phyloP scores from a whole-genome alignment of 176 grass and related monocot genomes.

The sorghum (Sorghum bicolor) region Sorghum_bicolor_NCBIv3 NC_012870.2:77531001-77531500 shows the following conservation, averaged over 20 bases:
- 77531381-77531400: background rate
- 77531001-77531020: background rate
- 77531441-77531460: background rate
- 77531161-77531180: background rate
- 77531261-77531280: constrained; percentile 69
- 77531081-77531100: constrained; percentile 82
- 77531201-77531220: background rate
- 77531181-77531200: background rate
- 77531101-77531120: constrained; percentile 94
- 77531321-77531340: background rate
- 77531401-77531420: background rate
- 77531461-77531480: background rate
- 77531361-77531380: background rate
- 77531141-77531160: background rate
- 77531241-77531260: constrained; percentile 49
- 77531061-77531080: constrained; percentile 98
- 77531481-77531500: background rate
- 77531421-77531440: constrained; percentile 1
- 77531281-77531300: constrained; percentile 72
- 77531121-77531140: constrained; percentile 78
- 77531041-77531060: constrained; percentile 72
- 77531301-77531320: constrained; percentile 81
- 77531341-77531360: constrained; percentile 3
- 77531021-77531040: background rate
- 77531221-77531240: background rate